These are phyloP conservation scores for Cercospora sesami DNA, from an alignment of 2,329 filamentous ascomycete genomes.

Conservation along the genomic window DNA sequence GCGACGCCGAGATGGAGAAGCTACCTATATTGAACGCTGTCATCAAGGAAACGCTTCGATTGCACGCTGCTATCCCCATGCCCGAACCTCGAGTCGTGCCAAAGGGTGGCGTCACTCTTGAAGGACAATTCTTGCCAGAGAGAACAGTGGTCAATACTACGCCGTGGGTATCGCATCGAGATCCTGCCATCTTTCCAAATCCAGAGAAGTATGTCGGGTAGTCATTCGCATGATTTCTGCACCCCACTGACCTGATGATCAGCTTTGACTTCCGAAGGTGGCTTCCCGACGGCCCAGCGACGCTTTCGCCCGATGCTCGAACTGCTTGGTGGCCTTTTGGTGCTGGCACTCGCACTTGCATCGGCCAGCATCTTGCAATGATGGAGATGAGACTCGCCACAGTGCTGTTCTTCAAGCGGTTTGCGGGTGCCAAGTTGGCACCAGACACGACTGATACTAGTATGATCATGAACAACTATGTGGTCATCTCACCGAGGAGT, in stretches of 20 bases:
- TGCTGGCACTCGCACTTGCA: constrained; percentile 31
- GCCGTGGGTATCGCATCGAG: constrained; percentile 31
- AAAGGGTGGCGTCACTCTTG: constrained; percentile 26
- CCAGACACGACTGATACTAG: constrained; percentile 27
- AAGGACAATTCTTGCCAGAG: constrained; percentile 28
- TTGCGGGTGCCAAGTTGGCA: constrained; percentile 27
- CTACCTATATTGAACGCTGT: constrained; percentile 30
- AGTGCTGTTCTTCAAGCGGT: constrained; percentile 32
- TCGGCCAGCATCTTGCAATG: constrained; percentile 35
- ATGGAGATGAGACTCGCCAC: constrained; percentile 34
- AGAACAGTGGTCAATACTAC: constrained; percentile 32
- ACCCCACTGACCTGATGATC: background rate
- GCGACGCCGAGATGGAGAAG: constrained; percentile 27
- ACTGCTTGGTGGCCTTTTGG: constrained; percentile 34
- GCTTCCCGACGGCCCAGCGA: constrained; percentile 14
- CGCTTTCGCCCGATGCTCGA: constrained; percentile 22
- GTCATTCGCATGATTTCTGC: background rate
- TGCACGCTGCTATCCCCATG: constrained; percentile 37
- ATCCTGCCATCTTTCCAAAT: background rate
- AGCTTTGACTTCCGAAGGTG: constrained; percentile 33
- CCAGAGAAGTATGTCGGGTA: background rate
- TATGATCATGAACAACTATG: constrained; percentile 37
- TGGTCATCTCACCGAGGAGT: constrained; percentile 32
- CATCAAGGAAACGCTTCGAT: constrained; percentile 34
- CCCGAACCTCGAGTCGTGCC: constrained; percentile 34